A percentile compares a stretch with the other conserved stretches of the same genome.
Conservation (phyloP, 192 early-diverging fungal species). For the Rhizophlyctis rosea region DNA sequence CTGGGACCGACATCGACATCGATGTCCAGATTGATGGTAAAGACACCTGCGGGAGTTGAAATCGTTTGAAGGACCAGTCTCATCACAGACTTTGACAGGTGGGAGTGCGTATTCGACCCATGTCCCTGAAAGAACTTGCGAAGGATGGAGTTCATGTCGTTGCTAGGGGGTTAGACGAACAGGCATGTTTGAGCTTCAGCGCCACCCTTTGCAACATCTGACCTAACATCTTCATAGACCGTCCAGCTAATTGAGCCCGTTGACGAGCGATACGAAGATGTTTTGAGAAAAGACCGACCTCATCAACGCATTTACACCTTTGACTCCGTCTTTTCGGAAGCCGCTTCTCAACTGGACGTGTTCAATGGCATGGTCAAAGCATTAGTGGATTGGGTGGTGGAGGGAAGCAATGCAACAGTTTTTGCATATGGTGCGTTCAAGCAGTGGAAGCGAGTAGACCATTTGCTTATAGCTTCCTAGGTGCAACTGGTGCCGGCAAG, state of each 20-base stretch:
- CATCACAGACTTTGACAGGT: too few relatives aligned
- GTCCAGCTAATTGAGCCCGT: constrained; percentile 76
- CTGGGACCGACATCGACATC: too few relatives aligned
- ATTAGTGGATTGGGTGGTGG: constrained; percentile 60
- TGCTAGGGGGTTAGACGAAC: constrained; percentile 14
- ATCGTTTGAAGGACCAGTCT: too few relatives aligned
- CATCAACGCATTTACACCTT: constrained; percentile 68
- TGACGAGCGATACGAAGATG: constrained; percentile 51
- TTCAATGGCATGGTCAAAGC: constrained; percentile 44
- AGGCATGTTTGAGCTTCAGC: constrained; percentile 7
- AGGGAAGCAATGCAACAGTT: constrained; percentile 73
- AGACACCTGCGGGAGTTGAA: too few relatives aligned
- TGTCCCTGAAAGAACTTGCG: constrained; percentile 30
- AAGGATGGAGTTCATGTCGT: constrained; percentile 18
- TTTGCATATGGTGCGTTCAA: constrained; percentile 66
- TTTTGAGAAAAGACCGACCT: constrained; percentile 59
- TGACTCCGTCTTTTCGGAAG: constrained; percentile 68
- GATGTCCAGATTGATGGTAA: too few relatives aligned
- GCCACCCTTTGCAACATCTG: not conserved
- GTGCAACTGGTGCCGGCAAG: constrained; percentile 76
- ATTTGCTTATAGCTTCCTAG: not conserved
- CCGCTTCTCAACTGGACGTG: constrained; percentile 58
- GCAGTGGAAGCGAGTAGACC: too few relatives aligned
- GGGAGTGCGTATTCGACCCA: constrained; percentile 39
- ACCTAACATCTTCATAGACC: constrained; percentile 30